These are phyloP conservation scores for Acacia melanoxylon DNA, from an alignment of 306 rosid species.

Conservation along the genomic window DNA sequence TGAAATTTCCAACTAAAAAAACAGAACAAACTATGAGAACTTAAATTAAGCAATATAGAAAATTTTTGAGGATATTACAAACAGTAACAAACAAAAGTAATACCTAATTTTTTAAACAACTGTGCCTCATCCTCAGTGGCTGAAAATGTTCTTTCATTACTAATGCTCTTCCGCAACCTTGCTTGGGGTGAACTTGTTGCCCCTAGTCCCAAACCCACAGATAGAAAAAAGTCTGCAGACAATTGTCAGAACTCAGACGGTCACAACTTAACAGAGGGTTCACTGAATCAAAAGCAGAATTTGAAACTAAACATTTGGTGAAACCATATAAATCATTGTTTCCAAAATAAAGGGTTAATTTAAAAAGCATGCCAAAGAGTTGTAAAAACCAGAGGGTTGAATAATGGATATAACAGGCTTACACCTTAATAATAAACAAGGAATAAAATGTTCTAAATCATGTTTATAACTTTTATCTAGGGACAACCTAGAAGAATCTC, in stretches of 20 bases:
- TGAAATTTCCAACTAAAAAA: slow-evolving; percentile 25
- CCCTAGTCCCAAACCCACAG: slow-evolving; percentile 94
- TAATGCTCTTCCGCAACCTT: slow-evolving; percentile 79
- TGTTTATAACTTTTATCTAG: not conserved
- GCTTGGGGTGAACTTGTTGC: slow-evolving; percentile 65
- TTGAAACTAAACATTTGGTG: slow-evolving; percentile 15
- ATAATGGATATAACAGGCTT: slow-evolving; percentile 1
- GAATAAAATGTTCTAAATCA: not conserved
- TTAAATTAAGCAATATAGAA: slow-evolving; percentile 8
- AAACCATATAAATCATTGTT: not conserved
- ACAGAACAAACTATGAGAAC: not conserved
- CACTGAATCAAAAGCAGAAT: not conserved
- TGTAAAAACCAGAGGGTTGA: slow-evolving; percentile 13
- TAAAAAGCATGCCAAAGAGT: slow-evolving; percentile 7
- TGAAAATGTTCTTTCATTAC: slow-evolving; percentile 91
- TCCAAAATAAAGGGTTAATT: slow-evolving; percentile 13
- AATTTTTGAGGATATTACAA: not conserved
- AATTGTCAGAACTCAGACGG: slow-evolving; percentile 19
- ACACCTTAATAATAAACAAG: not conserved
- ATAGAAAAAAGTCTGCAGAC: slow-evolving; percentile 76
- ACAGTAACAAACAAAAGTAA: slow-evolving; percentile 24
- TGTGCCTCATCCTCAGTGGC: slow-evolving; percentile 66
- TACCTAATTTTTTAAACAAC: slow-evolving; percentile 62
- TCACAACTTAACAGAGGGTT: slow-evolving; percentile 13
- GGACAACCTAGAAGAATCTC: not conserved